Evolutionary conservation across 345 rosid species (phyloP).

Genomic region (Lagerstroemia speciosa): DNA sequence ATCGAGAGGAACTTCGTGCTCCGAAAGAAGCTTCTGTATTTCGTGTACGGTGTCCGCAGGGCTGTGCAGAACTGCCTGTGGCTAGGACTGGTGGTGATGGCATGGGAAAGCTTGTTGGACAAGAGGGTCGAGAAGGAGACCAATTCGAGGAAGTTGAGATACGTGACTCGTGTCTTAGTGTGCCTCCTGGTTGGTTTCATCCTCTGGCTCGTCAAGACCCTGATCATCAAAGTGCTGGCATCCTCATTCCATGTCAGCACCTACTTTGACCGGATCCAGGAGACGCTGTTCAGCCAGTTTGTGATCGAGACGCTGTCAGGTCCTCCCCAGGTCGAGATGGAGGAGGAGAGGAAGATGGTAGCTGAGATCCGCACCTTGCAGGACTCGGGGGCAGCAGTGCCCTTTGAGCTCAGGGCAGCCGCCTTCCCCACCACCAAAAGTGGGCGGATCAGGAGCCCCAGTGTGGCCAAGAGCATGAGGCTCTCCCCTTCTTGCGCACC

Average conservation of each 20-base stretch:
- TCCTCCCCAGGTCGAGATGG: slow-evolving; percentile 56
- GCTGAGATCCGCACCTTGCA: slow-evolving; percentile 44
- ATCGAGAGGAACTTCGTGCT: slow-evolving; percentile 72
- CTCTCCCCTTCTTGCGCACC: slow-evolving; percentile 16
- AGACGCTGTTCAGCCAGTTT: slow-evolving; percentile 63
- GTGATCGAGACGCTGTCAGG: slow-evolving; percentile 82
- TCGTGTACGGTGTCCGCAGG: slow-evolving; percentile 66
- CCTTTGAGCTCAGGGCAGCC: slow-evolving; percentile 47
- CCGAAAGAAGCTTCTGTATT: slow-evolving; percentile 65
- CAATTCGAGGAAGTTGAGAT: slow-evolving; percentile 23
- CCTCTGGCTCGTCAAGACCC: slow-evolving; percentile 79
- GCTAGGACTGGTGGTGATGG: slow-evolving; percentile 58
- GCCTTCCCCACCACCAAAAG: slow-evolving; percentile 27
- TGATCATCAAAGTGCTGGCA: slow-evolving; percentile 73
- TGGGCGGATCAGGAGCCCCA: slow-evolving; percentile 20
- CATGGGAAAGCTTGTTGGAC: slow-evolving; percentile 71
- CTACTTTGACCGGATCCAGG: slow-evolving; percentile 87
- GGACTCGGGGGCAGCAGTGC: slow-evolving; percentile 50
- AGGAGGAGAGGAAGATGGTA: slow-evolving; percentile 39
- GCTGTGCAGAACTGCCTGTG: slow-evolving; percentile 86
- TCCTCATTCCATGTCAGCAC: slow-evolving; percentile 90
- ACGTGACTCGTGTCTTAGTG: slow-evolving; percentile 51
- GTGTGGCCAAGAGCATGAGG: slow-evolving; percentile 16
- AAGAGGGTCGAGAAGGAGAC: slow-evolving; percentile 36
- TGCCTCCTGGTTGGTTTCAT: slow-evolving; percentile 58